Conservation (phyloP, 352 stramenopile species). For the Phytophthora citricola region DNA sequence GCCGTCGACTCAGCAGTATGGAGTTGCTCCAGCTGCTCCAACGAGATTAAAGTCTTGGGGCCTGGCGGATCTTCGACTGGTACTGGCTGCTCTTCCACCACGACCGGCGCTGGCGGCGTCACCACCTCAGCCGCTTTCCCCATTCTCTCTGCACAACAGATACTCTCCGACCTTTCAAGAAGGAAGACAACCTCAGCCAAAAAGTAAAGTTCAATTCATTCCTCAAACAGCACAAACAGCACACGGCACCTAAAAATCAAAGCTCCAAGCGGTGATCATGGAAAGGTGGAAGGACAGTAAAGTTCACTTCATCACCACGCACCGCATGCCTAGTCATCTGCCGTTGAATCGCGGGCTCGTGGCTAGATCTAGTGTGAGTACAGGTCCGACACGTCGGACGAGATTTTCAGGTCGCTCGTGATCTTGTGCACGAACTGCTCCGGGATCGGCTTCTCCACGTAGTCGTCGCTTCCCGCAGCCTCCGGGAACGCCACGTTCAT, state of each 20-base stretch:
- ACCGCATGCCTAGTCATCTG: neutral
- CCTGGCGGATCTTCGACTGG: constrained; percentile 12
- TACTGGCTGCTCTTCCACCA: constrained; percentile 23
- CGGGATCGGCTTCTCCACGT: constrained; percentile 96
- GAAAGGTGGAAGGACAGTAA: neutral
- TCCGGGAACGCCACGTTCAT: constrained; percentile 97
- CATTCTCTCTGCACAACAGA: constrained; percentile 18
- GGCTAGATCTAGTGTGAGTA: constrained; percentile 82
- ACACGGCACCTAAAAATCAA: constrained; percentile 19
- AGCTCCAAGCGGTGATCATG: neutral
- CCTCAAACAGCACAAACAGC: constrained; percentile 15
- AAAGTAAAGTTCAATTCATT: constrained; percentile 38
- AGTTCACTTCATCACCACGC: constrained; percentile 10
- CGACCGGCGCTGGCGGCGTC: constrained; percentile 5
- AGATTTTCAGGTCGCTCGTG: constrained; percentile 80
- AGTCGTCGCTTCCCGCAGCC: constrained; percentile 81
- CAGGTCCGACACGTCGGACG: constrained; percentile 95
- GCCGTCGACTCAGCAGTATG: constrained; percentile 21
- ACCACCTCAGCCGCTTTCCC: constrained; percentile 17
- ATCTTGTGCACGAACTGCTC: constrained; percentile 98
- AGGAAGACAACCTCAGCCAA: constrained; percentile 18
- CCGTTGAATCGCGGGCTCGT: neutral
- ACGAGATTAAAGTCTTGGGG: constrained; percentile 37
- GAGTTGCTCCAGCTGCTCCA: constrained; percentile 43
- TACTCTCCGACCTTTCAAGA: constrained; percentile 27